Conservation (phyloP, 2,329 filamentous ascomycete species). For the Clonostachys chloroleuca region DNA sequence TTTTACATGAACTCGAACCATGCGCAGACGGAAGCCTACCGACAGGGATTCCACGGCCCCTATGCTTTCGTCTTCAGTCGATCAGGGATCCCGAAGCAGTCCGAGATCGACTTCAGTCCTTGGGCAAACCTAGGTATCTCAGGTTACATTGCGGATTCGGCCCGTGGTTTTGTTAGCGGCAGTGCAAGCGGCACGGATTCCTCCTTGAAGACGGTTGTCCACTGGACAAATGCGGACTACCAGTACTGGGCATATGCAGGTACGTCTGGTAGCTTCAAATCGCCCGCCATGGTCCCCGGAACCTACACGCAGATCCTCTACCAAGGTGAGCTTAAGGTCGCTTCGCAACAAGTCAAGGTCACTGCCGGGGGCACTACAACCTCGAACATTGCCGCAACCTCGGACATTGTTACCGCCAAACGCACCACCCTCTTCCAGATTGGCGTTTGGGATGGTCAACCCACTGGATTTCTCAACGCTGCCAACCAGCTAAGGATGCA, state of each 20-base stretch:
- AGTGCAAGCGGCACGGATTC: constrained; percentile 51
- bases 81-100: constrained; percentile 45
- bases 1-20: constrained; percentile 68
- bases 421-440: constrained; percentile 57
- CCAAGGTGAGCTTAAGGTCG: constrained; percentile 52
- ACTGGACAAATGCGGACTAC: constrained; percentile 59
- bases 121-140: constrained; percentile 52
- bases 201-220: constrained; percentile 50
- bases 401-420: constrained; percentile 22
- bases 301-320: constrained; percentile 67
- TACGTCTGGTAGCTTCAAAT: constrained; percentile 52
- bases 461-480: constrained; percentile 61
- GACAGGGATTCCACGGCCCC: constrained; percentile 61
- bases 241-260: constrained; percentile 63
- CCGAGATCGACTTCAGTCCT: constrained; percentile 50
- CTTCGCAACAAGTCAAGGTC: constrained; percentile 41
- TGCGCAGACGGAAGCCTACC: constrained; percentile 55
- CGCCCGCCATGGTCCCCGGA: constrained; percentile 62
- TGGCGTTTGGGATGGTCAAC: constrained; percentile 61
- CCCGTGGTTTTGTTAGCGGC: constrained; percentile 55
- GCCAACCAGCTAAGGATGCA: constrained; percentile 66
- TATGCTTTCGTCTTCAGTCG: constrained; percentile 59
- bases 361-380: constrained; percentile 40
- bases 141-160: constrained; percentile 51
- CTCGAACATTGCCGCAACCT: constrained; percentile 42